phyloP scores from a whole-genome alignment of 306 rosid genomes.

The Benincasa hispida region DNA sequence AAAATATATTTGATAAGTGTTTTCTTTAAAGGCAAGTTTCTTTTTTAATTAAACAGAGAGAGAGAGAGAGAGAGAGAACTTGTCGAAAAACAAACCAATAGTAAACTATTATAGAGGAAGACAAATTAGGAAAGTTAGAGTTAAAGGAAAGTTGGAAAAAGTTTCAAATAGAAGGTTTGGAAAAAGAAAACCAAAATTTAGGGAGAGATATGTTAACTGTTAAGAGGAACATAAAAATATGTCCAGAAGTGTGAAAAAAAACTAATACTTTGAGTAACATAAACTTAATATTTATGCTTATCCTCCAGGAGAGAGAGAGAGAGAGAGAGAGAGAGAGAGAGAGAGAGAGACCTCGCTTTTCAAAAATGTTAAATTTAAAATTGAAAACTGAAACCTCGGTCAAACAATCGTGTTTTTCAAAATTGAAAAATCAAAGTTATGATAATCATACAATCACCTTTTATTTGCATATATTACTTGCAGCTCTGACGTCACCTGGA shows the following conservation, averaged over 20 bases:
- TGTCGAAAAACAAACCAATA: not conserved
- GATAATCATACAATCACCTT: not conserved
- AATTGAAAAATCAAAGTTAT: not conserved
- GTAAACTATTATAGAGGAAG: not conserved
- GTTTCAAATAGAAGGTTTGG: not conserved
- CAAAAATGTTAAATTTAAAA: too few species aligned
- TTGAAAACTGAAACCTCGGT: not conserved
- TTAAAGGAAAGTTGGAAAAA: not conserved
- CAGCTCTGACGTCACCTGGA: not conserved
- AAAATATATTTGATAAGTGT: not conserved
- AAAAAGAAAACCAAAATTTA: too few species aligned
- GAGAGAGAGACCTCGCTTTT: too few species aligned
- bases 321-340: not conserved
- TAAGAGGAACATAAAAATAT: too few species aligned
- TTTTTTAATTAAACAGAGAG: not conserved
- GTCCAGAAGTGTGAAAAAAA: not conserved
- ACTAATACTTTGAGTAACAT: not conserved
- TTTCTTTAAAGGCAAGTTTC: not conserved
- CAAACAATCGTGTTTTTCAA: not conserved
- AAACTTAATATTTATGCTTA: not conserved
- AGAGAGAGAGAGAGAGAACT: not conserved
- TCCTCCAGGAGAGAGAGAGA: not conserved
- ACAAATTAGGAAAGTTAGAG: not conserved
- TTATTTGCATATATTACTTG: not conserved
- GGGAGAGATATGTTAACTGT: too few species aligned